Evolutionary conservation across 2,329 filamentous ascomycete genomes (phyloP), one percentile per base, ranked within the genome.

Genomic region (Aspergillus fumigatiaffinis): DNA sequence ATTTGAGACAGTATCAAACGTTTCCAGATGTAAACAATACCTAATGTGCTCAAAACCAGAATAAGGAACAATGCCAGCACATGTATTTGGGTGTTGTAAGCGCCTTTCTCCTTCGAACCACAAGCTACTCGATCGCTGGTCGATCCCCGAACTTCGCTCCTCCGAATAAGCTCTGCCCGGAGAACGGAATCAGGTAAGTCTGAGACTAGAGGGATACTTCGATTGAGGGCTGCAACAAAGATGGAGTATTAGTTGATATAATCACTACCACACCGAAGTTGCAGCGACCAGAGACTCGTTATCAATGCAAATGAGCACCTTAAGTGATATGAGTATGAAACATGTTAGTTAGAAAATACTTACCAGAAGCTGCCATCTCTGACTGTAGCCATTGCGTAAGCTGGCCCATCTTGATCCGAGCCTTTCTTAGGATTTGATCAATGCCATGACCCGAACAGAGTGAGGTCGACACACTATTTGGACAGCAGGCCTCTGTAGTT

Each of bases 21-120:
- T 12, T 10, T 17, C 21, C n/a, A 25, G 12, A 7, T 12, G 23
- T 23, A 47, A 20, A 47, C 47, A 63, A 48, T 69, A 77, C 75
- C 75, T 38, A 77, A 65, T 48, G 74, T 77, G 58, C 75, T 77
- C 55, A 90, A 70, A 0, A 74, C 68, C 53, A 90, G 76, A 55
- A 90, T 89, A 42, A 90, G 74, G 57, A 89, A 77, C 56, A 91
- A 73, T 47, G 88, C 88, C 66, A 86, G 83, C 52, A 90, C 82
- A 69, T 91, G 88, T 46, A 87, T 76, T 1, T 82, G 77, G 0
- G 85, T 88, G 62, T 90, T 86, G 73, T 91, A 91, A 5, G 64
- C 63, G 35, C 74, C 74, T 28, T 65, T 62, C 46, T 68, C 63
- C 14, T 57, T 66, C 28, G 73, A 74, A 49, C 75, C 75, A 56